Percentiles rank a stretch among this genome's conserved stretches.
Evolutionary conservation across 306 rosid species (phyloP).

Genomic region (Hippophae rhamnoides): DNA sequence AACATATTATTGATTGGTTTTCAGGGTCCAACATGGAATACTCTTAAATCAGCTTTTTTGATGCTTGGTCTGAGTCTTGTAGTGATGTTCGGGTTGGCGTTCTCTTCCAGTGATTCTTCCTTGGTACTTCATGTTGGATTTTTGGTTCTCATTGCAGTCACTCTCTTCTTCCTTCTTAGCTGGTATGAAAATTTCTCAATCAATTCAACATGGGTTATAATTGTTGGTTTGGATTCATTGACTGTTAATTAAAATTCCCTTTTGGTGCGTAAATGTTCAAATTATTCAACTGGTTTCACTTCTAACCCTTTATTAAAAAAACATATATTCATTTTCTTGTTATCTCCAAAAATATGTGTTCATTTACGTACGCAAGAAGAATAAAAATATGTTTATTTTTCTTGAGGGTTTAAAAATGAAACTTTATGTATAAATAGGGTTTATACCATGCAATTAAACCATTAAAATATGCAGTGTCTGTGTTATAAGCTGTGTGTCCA

Average conservation of each 20-base stretch:
- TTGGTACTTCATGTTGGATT: slow-evolving; percentile 67
- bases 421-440: too few species aligned
- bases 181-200: slow-evolving; percentile 40
- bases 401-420: too few species aligned
- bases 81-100: slow-evolving; percentile 71
- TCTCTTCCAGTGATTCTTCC: slow-evolving; percentile 75
- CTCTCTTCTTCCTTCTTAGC: slow-evolving; percentile 81
- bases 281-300: too few species aligned
- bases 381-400: too few species aligned
- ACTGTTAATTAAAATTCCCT: neutral
- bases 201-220: neutral
- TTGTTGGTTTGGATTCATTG: neutral
- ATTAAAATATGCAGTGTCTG: too few species aligned
- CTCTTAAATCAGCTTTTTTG: slow-evolving; percentile 54
- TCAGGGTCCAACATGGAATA: slow-evolving; percentile 81
- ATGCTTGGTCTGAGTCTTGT: slow-evolving; percentile 67
- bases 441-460: too few species aligned
- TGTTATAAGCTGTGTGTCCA: too few species aligned
- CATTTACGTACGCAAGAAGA: too few species aligned
- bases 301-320: too few species aligned
- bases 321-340: too few species aligned
- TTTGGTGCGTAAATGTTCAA: neutral
- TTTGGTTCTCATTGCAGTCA: slow-evolving; percentile 52
- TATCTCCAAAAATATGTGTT: too few species aligned
- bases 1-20: slow-evolving; percentile 6